Conservation (phyloP, 2,329 filamentous ascomycete genomes). For the Ascochyta lentis region DNA sequence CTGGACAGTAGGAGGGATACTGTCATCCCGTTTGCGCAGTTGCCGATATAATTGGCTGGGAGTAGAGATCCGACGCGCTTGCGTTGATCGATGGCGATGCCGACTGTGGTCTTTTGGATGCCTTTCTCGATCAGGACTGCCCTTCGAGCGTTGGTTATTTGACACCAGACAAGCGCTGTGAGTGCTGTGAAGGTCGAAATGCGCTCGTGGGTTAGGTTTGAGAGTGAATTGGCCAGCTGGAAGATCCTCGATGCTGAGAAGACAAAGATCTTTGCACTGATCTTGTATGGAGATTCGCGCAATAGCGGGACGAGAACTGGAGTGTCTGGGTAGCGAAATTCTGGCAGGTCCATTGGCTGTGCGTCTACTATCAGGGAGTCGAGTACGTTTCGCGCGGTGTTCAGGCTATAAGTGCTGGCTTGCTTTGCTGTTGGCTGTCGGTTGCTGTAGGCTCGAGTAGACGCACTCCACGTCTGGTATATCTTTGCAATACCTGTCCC, state of each 20-base stretch:
- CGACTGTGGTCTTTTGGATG: slow-evolving; percentile 16
- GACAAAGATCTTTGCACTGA: slow-evolving; percentile 5
- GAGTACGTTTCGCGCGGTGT: not conserved
- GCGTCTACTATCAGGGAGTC: not conserved
- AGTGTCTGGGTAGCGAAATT: not conserved
- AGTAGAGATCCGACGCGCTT: slow-evolving; percentile 3
- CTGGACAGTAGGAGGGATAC: slow-evolving; percentile 1
- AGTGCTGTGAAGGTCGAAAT: slow-evolving; percentile 27
- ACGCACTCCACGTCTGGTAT: slow-evolving; percentile 21
- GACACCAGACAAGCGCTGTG: slow-evolving; percentile 25
- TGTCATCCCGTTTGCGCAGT: slow-evolving; percentile 14
- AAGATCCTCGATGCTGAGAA: not conserved
- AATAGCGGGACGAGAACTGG: not conserved
- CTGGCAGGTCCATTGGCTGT: not conserved
- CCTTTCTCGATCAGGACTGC: not conserved
- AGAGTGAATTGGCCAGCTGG: not conserved
- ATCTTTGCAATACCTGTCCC: slow-evolving; percentile 24
- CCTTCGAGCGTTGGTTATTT: slow-evolving; percentile 26
- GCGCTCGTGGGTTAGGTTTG: not conserved
- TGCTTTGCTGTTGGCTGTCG: not conserved
- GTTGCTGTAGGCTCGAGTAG: not conserved
- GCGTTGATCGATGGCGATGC: slow-evolving; percentile 17
- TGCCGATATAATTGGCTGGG: slow-evolving; percentile 13
- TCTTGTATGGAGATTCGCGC: not conserved
- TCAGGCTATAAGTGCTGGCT: not conserved